Percentiles rank a stretch among this genome's conserved stretches.
These are phyloP conservation scores for Hypholoma fasciculare DNA, from an alignment of 768 basidiomycete genomes.

Conservation along the genomic window DNA sequence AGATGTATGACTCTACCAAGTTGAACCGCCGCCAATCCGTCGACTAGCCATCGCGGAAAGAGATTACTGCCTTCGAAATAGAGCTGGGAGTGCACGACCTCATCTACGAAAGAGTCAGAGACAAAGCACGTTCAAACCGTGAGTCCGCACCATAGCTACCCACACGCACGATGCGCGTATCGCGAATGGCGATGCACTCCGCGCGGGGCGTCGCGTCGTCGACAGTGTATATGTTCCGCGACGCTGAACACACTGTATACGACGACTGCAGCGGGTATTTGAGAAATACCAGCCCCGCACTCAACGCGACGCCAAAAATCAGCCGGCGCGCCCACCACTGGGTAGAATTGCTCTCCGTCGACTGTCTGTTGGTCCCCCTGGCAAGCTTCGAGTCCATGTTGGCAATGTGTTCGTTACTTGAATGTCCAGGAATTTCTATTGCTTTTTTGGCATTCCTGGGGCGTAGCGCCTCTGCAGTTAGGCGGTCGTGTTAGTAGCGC, in stretches of 20 bases:
- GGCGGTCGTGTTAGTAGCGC: no score
- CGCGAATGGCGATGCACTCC: constrained; percentile 61
- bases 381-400: neutral
- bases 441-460: no score
- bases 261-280: constrained; percentile 6
- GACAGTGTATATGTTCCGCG: constrained; percentile 67
- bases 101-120: constrained; percentile 4
- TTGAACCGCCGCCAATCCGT: neutral
- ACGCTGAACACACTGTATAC: constrained; percentile 61
- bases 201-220: constrained; percentile 50
- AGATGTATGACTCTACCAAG: constrained; percentile 11
- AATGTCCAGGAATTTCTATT: no score
- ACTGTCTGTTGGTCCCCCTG: neutral
- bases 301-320: constrained; percentile 10
- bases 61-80: neutral
- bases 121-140: neutral
- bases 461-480: no score
- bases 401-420: neutral
- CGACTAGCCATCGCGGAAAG: constrained; percentile 9
- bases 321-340: neutral
- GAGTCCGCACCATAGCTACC: constrained; percentile 47
- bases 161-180: constrained; percentile 43
- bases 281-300: constrained; percentile 6
- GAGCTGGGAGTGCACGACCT: neutral
- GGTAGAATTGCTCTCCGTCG: neutral